A percentile compares a stretch with the other conserved stretches of the same genome.
Evolutionary conservation across 768 basidiomycete species (phyloP).

Genomic region (Lactifluus echinatus): DNA sequence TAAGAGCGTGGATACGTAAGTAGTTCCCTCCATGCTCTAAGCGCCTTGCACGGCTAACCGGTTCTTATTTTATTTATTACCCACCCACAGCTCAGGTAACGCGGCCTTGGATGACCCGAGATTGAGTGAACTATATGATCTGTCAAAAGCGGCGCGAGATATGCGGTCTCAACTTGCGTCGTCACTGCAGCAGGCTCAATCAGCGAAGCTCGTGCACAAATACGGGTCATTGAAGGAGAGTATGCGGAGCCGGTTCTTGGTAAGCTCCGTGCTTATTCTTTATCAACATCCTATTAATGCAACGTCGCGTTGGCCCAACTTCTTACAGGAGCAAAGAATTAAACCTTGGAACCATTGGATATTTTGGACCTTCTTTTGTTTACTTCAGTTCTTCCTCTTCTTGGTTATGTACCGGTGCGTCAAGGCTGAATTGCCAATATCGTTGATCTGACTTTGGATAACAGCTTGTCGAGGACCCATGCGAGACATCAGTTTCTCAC

Average conservation of each 20-base stretch:
- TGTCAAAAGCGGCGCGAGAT: conserved; percentile 44
- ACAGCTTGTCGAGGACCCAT: conserved; percentile 38
- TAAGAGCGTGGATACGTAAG: conserved; percentile 50
- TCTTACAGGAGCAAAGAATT: conserved; percentile 12
- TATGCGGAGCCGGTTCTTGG: conserved; percentile 33
- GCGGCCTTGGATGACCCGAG: conserved; percentile 35
- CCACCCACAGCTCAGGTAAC: conserved; percentile 30
- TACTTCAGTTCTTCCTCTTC: conserved; percentile 40
- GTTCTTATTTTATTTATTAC: not conserved
- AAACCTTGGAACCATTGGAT: conserved; percentile 26
- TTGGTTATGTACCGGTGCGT: conserved; percentile 53
- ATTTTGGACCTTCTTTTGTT: conserved; percentile 28
- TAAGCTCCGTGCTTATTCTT: conserved; percentile 23
- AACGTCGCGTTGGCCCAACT: conserved; percentile 17
- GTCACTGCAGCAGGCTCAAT: conserved; percentile 34
- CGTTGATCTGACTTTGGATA: not conserved
- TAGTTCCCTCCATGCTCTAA: conserved; percentile 10
- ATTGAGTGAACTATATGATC: conserved; percentile 42
- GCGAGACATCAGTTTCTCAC: conserved; percentile 57
- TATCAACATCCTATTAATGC: not conserved
- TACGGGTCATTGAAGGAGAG: conserved; percentile 29
- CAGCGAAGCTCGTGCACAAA: conserved; percentile 30
- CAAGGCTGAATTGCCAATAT: not conserved
- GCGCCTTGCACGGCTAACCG: conserved; percentile 6
- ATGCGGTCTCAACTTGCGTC: conserved; percentile 39